Conservation (phyloP, 1,284 basidiomycete genomes). For the Malassezia pachydermatis region DNA sequence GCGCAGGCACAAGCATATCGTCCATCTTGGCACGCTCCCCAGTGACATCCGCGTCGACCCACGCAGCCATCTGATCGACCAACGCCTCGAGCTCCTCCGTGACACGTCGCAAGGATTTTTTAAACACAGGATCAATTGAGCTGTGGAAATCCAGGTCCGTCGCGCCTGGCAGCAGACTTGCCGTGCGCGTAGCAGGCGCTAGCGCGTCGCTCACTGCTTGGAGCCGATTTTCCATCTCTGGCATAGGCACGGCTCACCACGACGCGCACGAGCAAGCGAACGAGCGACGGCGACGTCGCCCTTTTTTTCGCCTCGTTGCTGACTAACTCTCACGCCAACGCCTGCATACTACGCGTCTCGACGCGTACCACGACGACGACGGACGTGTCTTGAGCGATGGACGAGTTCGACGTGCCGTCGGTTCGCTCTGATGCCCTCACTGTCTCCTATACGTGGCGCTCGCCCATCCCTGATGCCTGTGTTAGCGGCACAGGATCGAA, state of each 20-base stretch:
- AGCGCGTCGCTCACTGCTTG: slow-evolving; percentile 7
- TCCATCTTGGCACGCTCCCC: slow-evolving; percentile 41
- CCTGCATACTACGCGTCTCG: too few relatives aligned
- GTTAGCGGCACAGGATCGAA: slow-evolving; percentile 10
- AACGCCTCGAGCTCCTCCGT: slow-evolving; percentile 53
- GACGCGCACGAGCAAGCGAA: too few relatives aligned
- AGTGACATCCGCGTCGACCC: slow-evolving; percentile 17
- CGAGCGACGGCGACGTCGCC: too few relatives aligned
- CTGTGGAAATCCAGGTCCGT: slow-evolving; percentile 71
- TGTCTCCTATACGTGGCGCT: slow-evolving; percentile 15
- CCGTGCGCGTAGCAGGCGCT: slow-evolving; percentile 14
- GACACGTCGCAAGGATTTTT: slow-evolving; percentile 58
- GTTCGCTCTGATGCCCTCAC: slow-evolving; percentile 12
- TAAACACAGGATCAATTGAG: slow-evolving; percentile 65
- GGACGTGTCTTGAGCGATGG: background rate
- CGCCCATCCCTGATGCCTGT: slow-evolving; percentile 15
- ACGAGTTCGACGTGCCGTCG: slow-evolving; percentile 8
- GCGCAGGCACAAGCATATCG: background rate
- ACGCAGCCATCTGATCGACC: slow-evolving; percentile 23
- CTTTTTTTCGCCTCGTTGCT: too few relatives aligned
- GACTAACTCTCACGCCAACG: too few relatives aligned
- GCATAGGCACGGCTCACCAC: too few relatives aligned
- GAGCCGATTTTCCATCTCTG: slow-evolving; percentile 16
- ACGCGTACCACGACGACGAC: too few relatives aligned
- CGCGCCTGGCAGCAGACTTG: slow-evolving; percentile 47